These are phyloP conservation scores for Leccinum griseonigrum DNA, from an alignment of 1,284 basidiomycete genomes.

Conservation along the genomic window DNA sequence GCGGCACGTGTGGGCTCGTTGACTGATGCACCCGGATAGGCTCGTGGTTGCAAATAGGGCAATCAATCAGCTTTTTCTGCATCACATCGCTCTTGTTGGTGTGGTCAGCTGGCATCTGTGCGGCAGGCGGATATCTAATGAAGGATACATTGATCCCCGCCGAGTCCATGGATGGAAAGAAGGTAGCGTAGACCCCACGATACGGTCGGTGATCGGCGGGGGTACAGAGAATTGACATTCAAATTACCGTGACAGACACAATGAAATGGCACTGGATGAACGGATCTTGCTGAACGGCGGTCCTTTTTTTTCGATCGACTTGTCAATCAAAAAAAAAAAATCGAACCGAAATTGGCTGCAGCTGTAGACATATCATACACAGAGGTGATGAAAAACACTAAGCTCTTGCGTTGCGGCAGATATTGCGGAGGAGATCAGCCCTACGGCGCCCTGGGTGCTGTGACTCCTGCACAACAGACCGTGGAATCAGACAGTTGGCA, in stretches of 20 bases:
- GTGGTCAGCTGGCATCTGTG: constrained; percentile 77
- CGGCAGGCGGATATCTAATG: constrained; percentile 67
- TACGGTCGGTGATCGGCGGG: constrained; percentile 16
- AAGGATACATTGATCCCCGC: constrained; percentile 26
- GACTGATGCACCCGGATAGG: constrained; percentile 38
- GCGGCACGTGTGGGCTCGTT: not conserved
- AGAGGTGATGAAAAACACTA: not conserved
- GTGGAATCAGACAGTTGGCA: not conserved
- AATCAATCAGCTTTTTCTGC: constrained; percentile 86
- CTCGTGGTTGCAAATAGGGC: constrained; percentile 89
- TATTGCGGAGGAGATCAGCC: not conserved
- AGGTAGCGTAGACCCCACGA: constrained; percentile 27
- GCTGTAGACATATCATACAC: not conserved
- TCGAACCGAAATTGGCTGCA: not conserved
- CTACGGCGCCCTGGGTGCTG: not conserved
- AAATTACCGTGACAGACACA: not conserved
- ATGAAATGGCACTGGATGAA: not conserved
- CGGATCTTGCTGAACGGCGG: not conserved
- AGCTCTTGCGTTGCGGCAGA: not conserved
- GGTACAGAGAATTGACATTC: not conserved
- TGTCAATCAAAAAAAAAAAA: not conserved
- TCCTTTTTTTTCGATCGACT: not conserved
- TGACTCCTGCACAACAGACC: not conserved
- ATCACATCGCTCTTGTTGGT: constrained; percentile 78
- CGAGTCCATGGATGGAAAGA: constrained; percentile 18